Conservation (phyloP, 495 filamentous ascomycete genomes). For the Aspergillus panamensis region DNA sequence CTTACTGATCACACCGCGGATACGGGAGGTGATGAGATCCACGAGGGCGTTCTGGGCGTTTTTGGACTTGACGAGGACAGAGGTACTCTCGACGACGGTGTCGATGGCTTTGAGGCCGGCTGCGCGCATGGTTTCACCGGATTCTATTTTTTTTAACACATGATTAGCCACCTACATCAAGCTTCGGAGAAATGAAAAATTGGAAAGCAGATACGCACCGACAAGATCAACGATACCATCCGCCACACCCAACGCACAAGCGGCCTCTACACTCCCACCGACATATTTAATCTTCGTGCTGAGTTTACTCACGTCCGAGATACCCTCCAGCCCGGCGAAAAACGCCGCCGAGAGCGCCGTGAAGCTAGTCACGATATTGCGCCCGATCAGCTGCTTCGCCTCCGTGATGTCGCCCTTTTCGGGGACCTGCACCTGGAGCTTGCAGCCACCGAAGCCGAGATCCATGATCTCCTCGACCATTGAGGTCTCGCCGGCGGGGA, state of each 20-base stretch:
- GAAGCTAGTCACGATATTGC: conserved; percentile 94
- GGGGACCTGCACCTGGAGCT: conserved; percentile 92
- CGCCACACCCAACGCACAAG: conserved; percentile 91
- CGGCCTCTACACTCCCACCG: conserved; percentile 93
- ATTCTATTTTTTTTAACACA: conserved; percentile 62
- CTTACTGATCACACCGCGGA: conserved; percentile 85
- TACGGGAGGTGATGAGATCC: conserved; percentile 74
- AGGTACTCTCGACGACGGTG: conserved; percentile 81
- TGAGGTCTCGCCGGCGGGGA: conserved; percentile 53
- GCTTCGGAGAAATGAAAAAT: background rate
- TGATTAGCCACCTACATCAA: too few species aligned
- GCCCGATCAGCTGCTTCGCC: conserved; percentile 79
- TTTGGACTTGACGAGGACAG: conserved; percentile 89
- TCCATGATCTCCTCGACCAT: conserved; percentile 82
- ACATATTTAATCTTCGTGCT: conserved; percentile 81
- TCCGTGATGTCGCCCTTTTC: conserved; percentile 70
- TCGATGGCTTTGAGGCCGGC: conserved; percentile 95
- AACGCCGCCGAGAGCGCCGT: conserved; percentile 74
- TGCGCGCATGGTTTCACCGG: conserved; percentile 96
- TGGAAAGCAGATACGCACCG: conserved; percentile 49
- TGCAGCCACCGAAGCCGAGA: conserved; percentile 85
- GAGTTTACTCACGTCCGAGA: conserved; percentile 32
- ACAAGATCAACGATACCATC: conserved; percentile 98
- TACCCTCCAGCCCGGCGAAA: conserved; percentile 70
- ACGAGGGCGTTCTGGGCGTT: conserved; percentile 78